A percentile compares a stretch with the other conserved stretches of the same genome.
These are phyloP conservation scores for Strobilomyces confusus DNA, from an alignment of 768 basidiomycete species.

Conservation along the genomic window DNA sequence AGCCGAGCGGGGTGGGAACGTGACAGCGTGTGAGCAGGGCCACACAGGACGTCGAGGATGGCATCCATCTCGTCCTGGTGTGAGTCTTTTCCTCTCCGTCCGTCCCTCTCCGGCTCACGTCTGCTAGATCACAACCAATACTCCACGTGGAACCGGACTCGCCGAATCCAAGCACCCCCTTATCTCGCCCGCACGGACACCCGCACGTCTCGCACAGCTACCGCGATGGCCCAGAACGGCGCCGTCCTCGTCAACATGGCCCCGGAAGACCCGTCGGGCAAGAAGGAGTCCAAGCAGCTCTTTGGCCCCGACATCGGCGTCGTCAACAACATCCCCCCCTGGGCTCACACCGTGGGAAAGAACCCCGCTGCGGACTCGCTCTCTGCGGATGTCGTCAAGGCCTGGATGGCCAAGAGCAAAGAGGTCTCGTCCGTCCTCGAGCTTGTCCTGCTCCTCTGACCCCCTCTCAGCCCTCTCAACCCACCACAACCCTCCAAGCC, in stretches of 20 bases:
- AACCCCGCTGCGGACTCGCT: conserved; percentile 62
- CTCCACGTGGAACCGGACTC: conserved; percentile 55
- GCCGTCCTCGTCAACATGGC: conserved; percentile 27
- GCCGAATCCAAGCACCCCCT: conserved; percentile 47
- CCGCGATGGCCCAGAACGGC: conserved; percentile 44
- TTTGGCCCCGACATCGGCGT: conserved; percentile 92
- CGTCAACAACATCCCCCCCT: conserved; percentile 61
- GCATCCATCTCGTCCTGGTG: conserved; percentile 38
- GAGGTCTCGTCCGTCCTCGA: conserved; percentile 45
- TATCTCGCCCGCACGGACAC: conserved; percentile 52
- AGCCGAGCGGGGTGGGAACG: neutral
- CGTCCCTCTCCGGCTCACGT: neutral
- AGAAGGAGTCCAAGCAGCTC: conserved; percentile 63
- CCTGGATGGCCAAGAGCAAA: conserved; percentile 86
- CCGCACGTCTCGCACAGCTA: conserved; percentile 42
- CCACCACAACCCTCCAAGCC: conserved; percentile 91
- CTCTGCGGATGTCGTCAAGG: conserved; percentile 74
- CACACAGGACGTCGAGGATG: conserved; percentile 16
- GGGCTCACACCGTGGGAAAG: conserved; percentile 67
- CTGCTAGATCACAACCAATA: conserved; percentile 47
- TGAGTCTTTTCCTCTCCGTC: conserved; percentile 19
- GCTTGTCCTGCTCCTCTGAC: neutral
- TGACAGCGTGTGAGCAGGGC: neutral
- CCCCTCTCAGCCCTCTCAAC: conserved; percentile 57
- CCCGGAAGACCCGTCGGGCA: conserved; percentile 19